Evolutionary conservation across 495 filamentous ascomycete species (phyloP), one percentile per base, ranked within the genome.

Genomic region (Penicillium subrubescens): DNA sequence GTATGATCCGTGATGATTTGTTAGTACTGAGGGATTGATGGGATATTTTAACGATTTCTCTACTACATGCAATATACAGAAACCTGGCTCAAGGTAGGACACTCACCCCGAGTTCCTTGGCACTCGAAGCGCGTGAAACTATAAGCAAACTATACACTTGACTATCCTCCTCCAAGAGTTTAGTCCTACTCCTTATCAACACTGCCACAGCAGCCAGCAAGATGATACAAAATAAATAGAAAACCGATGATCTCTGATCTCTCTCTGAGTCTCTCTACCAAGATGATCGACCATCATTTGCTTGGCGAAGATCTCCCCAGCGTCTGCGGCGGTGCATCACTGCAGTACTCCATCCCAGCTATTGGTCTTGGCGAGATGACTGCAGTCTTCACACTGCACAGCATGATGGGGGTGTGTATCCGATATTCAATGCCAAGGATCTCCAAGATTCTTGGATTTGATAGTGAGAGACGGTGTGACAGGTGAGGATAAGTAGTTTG

Each of bases 221-320:
- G 19, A 50, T 3, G 7, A 4, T 14, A 27, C 5, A 41, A 31
- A 31, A 27, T 27, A 52, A 6, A 52, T 14, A 29, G 25, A 15
- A 29, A 25, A 3, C 41, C 14, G 21, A 48, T 48, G 19, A 48
- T 48, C 21, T 21, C 44, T 48, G 31, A 33, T 33, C 2, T 27
- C 25, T 27, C 25, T 27, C 31, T 33, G 29, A 31, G 25, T 33
- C 31, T 33, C 31, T 33, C 31, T 5, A 2, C 44, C 44, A 48
- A 44, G 21, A 59, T 50, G 53, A 63, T 51, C 54, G 61, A 35
- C 60, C 37, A 58, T 44, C 37, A 58, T 44, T 58, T 25, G 53
- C 61, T 64, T 64, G 61, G 61, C 59, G 48, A 25, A 19, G 61
- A 64, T 64, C 61, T 64, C 61, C 61, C 61, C 54, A 59, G 61